Base-by-base conservation (phyloP, 495 filamentous ascomycete species). In the Chaetomidium leptoderma region DNA sequence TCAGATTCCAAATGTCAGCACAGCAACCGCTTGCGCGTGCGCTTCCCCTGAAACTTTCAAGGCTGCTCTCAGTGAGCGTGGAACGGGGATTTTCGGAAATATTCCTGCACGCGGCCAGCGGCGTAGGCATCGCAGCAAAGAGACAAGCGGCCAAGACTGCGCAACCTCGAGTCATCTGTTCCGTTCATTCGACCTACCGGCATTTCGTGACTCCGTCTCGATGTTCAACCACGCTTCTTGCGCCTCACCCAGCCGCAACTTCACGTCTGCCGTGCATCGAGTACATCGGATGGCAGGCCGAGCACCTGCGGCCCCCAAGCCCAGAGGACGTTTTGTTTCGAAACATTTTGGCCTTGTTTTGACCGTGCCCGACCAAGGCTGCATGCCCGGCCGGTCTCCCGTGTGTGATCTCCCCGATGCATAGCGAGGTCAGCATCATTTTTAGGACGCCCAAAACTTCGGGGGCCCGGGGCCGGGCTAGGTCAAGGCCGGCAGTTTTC, bases 301-400 rank as follows among this genome's bases (percentile, higher is more conserved):
- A 30, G 24, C 26, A 33, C n/a, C 37, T 42, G 51, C 52, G 40
- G 40, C 39, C 51, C 33, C 43, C 16, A 40, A 4, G 16, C 37
- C 26, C 4, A 48, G 32, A 47, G 39, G 26, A 36, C 36, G 17
- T 52, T 50, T 45, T 53, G 63, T 61, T 65, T 65, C 59, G 43
- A 65, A 65, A 65, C 58, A 53, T 53, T 59, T 61, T 47, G 59
- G 17, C 59, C 56, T 54, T 29, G 53, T 39, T 33, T 48, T 32
- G 59, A 37, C 53, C 47, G 14, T 32, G 23, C 10, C 47, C 23
- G 53, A 44, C 59, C 59, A 44, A 19, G 52, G 52, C 37, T 60
- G 29, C 58, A 42, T 60, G 30, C 16, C 51, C 19, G 51, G 51
- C 33, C 44, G 35, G 43, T 19, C 36, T 23, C 27, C 49, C 21